Evolutionary conservation across 768 basidiomycete species (phyloP).

Genomic region (Pleurotus platypus): DNA sequence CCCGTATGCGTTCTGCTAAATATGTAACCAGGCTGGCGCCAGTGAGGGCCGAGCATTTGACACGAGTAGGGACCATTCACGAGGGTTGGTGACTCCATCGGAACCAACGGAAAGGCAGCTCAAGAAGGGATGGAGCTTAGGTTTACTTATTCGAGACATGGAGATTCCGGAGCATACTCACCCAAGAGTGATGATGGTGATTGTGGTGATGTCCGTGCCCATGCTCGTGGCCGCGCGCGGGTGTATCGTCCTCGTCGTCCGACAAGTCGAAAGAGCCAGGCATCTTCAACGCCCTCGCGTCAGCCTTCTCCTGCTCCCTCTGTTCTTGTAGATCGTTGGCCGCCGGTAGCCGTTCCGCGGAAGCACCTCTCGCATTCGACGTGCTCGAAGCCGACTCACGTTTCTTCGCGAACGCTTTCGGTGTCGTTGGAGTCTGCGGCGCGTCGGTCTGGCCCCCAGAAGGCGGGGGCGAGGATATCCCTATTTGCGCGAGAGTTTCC

Average conservation of each 20-base stretch:
- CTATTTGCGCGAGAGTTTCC: slow-evolving; percentile 13
- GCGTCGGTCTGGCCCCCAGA: neutral
- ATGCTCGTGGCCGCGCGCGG: neutral
- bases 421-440: neutral
- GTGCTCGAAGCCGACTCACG: neutral
- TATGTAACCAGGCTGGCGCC: too few relatives aligned
- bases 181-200: slow-evolving; percentile 19
- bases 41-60: too few relatives aligned
- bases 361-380: neutral
- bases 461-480: neutral
- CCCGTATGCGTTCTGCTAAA: too few relatives aligned
- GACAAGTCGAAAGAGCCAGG: slow-evolving; percentile 49
- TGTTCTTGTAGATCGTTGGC: neutral
- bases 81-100: too few relatives aligned
- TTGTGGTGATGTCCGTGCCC: slow-evolving; percentile 5
- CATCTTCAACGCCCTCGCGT: slow-evolving; percentile 29
- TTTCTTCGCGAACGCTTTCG: neutral
- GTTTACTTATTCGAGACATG: neutral
- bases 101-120: too few relatives aligned
- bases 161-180: slow-evolving; percentile 26
- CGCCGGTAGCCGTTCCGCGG: neutral
- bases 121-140: too few relatives aligned
- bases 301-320: slow-evolving; percentile 22
- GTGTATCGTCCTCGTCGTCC: slow-evolving; percentile 2
- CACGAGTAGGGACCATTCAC: too few relatives aligned